Percentiles rank a stretch among this genome's conserved stretches.
phyloP scores from a whole-genome alignment of 2,329 filamentous ascomycete genomes.

The Apiospora koreana region DNA sequence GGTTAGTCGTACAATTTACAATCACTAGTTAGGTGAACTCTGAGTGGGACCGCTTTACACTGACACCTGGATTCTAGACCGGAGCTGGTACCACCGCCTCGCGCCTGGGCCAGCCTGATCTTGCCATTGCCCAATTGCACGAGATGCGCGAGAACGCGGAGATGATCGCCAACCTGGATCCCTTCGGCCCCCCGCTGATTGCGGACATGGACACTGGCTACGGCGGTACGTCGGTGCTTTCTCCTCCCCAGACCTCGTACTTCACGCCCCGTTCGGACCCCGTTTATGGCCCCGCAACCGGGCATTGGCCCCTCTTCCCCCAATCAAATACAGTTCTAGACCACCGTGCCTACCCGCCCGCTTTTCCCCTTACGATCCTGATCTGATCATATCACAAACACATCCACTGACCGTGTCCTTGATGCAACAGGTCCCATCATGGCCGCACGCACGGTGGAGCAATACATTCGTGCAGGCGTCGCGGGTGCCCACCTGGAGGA shows the following conservation, averaged over 20 bases:
- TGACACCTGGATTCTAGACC: constrained; percentile 39
- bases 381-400: no score
- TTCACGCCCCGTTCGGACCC: no score
- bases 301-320: no score
- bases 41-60: no score
- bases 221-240: constrained; percentile 43
- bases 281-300: no score
- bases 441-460: constrained; percentile 42
- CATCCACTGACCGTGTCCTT: no score
- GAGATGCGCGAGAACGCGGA: constrained; percentile 55
- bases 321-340: no score
- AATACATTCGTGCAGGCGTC: constrained; percentile 56
- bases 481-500: constrained; percentile 36
- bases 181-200: constrained; percentile 47
- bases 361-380: no score
- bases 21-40: constrained; percentile 16
- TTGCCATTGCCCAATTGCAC: constrained; percentile 50
- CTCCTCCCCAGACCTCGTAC: no score
- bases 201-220: constrained; percentile 58
- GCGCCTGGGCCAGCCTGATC: constrained; percentile 48
- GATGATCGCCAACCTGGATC: constrained; percentile 53
- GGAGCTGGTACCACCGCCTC: constrained; percentile 52
- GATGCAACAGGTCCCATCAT: constrained; percentile 35
- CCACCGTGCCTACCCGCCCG: no score
- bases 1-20: constrained; percentile 38